Conservation (phyloP, 1,139 yeast genomes). For the Saccharomyces hybrid region DNA sequence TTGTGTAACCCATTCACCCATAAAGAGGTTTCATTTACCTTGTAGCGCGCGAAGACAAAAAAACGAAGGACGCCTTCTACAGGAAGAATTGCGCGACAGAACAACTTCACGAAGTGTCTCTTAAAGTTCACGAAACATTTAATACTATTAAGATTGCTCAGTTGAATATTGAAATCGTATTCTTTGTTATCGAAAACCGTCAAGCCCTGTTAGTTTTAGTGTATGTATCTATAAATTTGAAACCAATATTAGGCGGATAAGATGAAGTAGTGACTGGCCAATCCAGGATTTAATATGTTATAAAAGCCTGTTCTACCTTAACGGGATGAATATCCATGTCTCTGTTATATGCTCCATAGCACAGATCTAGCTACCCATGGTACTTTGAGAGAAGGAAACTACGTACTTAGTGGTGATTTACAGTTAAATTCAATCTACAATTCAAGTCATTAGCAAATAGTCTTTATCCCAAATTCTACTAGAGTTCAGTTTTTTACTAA, state of each 20-base stretch:
- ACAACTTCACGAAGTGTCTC: not conserved
- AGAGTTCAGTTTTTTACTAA: not conserved
- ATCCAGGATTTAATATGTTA: not conserved
- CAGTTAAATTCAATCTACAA: not conserved
- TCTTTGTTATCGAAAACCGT: not conserved
- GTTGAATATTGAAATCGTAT: not conserved
- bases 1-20: not conserved
- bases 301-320: not conserved
- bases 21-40: not conserved
- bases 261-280: not conserved
- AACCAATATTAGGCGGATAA: not conserved
- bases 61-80: not conserved
- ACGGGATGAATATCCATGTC: not conserved
- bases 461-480: slow-evolving; percentile 61
- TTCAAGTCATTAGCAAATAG: not conserved
- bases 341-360: not conserved
- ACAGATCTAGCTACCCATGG: not conserved
- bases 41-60: not conserved
- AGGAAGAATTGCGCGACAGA: not conserved
- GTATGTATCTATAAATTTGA: not conserved
- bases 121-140: not conserved
- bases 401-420: not conserved
- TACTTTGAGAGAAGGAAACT: not conserved
- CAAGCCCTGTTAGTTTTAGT: slow-evolving; percentile 1
- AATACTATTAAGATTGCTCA: not conserved